Percentiles rank a stretch among this genome's conserved stretches.
Conservation (phyloP, 176 grass and related monocot genomes). For the Tuctoria greenei region DNA sequence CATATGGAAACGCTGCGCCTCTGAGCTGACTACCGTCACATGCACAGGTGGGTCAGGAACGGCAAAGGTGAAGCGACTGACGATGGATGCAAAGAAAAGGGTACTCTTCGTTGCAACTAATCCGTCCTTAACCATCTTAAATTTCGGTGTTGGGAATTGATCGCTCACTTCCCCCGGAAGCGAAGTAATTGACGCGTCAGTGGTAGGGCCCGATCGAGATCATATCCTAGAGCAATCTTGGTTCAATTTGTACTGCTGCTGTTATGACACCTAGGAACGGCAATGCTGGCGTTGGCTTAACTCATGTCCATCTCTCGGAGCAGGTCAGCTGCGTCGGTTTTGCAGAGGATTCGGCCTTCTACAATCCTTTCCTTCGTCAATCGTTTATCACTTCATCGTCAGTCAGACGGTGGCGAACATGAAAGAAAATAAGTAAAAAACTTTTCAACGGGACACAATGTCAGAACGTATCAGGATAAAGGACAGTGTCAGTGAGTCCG, state of each 20-base stretch:
- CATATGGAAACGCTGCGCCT: background rate
- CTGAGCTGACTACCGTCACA: background rate
- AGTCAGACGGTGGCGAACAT: background rate
- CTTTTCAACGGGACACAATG: background rate
- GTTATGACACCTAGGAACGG: too few relatives aligned
- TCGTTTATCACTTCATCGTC: background rate
- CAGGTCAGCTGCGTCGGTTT: background rate
- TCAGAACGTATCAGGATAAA: background rate
- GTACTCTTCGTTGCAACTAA: background rate
- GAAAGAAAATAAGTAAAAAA: too few relatives aligned
- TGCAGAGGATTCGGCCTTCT: background rate
- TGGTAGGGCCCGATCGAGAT: background rate
- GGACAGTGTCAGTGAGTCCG: background rate
- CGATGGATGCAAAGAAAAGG: background rate
- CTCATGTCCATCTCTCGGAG: background rate
- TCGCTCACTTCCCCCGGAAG: slow-evolving; percentile 32
- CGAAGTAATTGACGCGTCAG: slow-evolving; percentile 4
- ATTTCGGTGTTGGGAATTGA: background rate
- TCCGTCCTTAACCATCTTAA: slow-evolving; percentile 15
- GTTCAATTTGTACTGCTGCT: background rate
- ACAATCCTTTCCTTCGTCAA: background rate
- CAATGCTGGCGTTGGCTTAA: background rate
- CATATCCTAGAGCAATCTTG: slow-evolving; percentile 11
- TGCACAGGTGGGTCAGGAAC: background rate
- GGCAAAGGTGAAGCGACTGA: background rate